A percentile compares a stretch with the other conserved stretches of the same genome.
phyloP scores from a whole-genome alignment of 2,329 filamentous ascomycete species.

The Pyricularia grisea region DNA sequence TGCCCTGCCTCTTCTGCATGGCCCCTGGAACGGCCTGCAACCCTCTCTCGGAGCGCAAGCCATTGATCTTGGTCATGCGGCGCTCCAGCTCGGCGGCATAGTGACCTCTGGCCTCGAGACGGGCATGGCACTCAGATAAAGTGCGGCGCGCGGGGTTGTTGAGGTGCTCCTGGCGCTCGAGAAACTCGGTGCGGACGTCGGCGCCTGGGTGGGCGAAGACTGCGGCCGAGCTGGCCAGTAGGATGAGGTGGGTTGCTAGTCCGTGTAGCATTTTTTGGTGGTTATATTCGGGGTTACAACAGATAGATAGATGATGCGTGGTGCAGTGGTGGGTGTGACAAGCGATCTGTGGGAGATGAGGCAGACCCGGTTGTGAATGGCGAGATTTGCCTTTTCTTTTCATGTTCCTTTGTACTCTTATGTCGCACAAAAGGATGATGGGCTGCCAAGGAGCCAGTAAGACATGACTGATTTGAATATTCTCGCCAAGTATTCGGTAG shows the following conservation, averaged over 20 bases:
- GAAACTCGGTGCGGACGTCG: constrained; percentile 3
- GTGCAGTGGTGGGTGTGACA: too few relatives aligned
- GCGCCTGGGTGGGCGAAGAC: constrained; percentile 3
- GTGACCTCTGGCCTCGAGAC: constrained; percentile 3
- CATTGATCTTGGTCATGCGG: constrained; percentile 1
- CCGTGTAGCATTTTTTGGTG: background rate
- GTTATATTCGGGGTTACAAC: too few relatives aligned
- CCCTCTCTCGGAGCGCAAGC: background rate
- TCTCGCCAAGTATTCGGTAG: background rate
- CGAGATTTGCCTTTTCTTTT: background rate
- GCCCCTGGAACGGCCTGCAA: background rate
- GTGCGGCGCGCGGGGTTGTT: constrained; percentile 3
- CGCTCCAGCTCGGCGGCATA: background rate
- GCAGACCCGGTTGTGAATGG: background rate
- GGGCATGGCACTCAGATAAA: background rate
- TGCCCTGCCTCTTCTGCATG: background rate
- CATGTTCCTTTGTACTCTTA: background rate
- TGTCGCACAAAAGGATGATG: background rate
- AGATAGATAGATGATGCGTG: too few relatives aligned
- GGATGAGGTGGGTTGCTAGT: background rate
- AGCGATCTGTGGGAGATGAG: background rate
- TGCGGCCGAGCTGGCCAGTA: background rate
- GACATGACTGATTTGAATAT: background rate
- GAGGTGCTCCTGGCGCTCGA: constrained; percentile 3
- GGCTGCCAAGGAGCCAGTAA: background rate